Base-by-base conservation (phyloP, 257 asterid genomes). In the Cruciata laevipes region DNA sequence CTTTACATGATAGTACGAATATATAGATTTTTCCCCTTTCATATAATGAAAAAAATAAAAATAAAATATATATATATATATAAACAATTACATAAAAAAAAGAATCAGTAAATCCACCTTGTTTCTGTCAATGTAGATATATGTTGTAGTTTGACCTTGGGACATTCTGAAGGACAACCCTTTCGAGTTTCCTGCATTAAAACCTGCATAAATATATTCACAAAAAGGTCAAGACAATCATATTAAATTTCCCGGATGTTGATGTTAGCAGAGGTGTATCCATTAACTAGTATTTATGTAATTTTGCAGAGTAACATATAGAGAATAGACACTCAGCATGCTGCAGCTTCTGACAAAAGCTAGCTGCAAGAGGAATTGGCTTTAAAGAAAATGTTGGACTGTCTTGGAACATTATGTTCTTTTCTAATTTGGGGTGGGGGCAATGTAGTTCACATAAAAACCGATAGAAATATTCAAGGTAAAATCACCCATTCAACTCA, bases 51-150 rank as follows among this genome's bases (percentile, higher is more conserved):
- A 62, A 27, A 62, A 33, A 24, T n/a, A n/a, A n/a, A n/a, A n/a
- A n/a, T n/a, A n/a, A n/a, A n/a, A n/a, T n/a, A n/a, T n/a, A n/a
- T n/a, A n/a, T n/a, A n/a, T n/a, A n/a, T n/a, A n/a, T n/a, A n/a
- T n/a, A n/a, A 18, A 47, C n/a, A 61, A 63, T 23, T 18, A 11
- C 27, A 17, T 30, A 51, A 7, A 1, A 38, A 18, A 16, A 42
- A 1, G 17, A 42, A 42, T 42, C 18, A 14, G n/a, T 35, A 5
- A 67, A 60, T 66, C 67, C 69, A 93, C 99, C 99, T 90, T 56
- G 86, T 90, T 73, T 90, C 89, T 66, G 78, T 83, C 79, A 94
- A 71, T 69, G 82, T 31, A 67, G 88, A 75, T 66, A 87, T 71
- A 59, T 74, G 85, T 72, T 35, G 69, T 44, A 69, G 78, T 64